These are phyloP conservation scores for Leccinum pallidistipes DNA, from an alignment of 1,284 basidiomycete genomes.

Conservation along the genomic window DNA sequence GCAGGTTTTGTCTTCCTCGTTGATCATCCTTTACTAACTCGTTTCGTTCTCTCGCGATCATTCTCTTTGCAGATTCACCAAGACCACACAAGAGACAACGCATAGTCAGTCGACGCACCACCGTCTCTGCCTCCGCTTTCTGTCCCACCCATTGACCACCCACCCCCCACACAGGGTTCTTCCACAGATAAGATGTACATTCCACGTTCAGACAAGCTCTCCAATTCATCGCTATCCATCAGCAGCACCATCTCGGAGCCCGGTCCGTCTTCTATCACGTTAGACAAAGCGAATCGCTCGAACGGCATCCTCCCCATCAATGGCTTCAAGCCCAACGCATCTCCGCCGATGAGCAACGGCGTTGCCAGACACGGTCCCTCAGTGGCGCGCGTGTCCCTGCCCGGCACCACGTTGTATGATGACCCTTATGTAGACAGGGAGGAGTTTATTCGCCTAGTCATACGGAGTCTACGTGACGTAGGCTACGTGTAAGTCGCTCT, in stretches of 20 bases:
- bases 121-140: constrained; percentile 28
- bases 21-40: background rate
- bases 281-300: constrained; percentile 46
- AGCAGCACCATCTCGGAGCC: constrained; percentile 44
- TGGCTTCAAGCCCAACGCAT: constrained; percentile 40
- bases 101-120: constrained; percentile 42
- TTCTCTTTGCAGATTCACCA: constrained; percentile 42
- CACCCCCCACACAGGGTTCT: constrained; percentile 30
- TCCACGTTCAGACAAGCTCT: constrained; percentile 55
- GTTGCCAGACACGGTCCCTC: constrained; percentile 45
- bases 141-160: constrained; percentile 32
- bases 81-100: constrained; percentile 73
- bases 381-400: constrained; percentile 60
- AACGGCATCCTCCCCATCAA: constrained; percentile 52
- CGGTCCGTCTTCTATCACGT: constrained; percentile 53
- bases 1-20: constrained; percentile 7
- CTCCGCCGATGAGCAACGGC: constrained; percentile 41
- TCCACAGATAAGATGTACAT: constrained; percentile 51
- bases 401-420: constrained; percentile 71
- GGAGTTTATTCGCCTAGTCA: constrained; percentile 88
- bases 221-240: constrained; percentile 48
- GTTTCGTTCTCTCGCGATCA: background rate
- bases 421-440: constrained; percentile 81
- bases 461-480: constrained; percentile 91
- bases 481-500: constrained; percentile 81